Percentiles rank a stretch among this genome's conserved stretches.
These are phyloP conservation scores for Eutrema yunnanense DNA, from an alignment of 345 rosid species.

Conservation along the genomic window DNA sequence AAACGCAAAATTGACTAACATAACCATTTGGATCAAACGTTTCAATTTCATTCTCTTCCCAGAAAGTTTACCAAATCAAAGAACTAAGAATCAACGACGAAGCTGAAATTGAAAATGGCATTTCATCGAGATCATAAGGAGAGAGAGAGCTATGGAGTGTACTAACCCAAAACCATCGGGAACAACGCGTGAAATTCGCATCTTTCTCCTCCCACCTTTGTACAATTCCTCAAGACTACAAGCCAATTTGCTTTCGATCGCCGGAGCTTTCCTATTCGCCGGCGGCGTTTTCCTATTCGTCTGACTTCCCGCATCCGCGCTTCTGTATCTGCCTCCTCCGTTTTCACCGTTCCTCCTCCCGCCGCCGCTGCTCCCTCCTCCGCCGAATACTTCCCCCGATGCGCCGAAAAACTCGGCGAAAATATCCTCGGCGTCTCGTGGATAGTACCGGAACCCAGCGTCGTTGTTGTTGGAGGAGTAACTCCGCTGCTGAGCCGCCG, in stretches of 20 bases:
- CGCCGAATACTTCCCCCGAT: slow-evolving; percentile 21
- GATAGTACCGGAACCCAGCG: slow-evolving; percentile 43
- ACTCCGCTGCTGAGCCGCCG: slow-evolving; percentile 14
- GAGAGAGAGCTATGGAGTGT: neutral
- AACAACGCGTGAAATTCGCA: slow-evolving; percentile 71
- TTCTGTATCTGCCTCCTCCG: slow-evolving; percentile 15
- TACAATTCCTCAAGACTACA: slow-evolving; percentile 82
- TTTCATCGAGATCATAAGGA: neutral
- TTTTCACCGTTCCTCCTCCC: neutral
- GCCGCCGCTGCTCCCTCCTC: slow-evolving; percentile 3
- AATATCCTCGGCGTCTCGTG: slow-evolving; percentile 62
- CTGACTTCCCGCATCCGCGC: slow-evolving; percentile 33
- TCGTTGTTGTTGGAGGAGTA: neutral
- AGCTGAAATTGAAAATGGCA: neutral
- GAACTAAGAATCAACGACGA: neutral
- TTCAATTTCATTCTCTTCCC: neutral
- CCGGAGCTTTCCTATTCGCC: slow-evolving; percentile 46
- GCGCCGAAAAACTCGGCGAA: slow-evolving; percentile 65
- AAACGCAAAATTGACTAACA: neutral
- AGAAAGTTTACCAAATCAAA: neutral
- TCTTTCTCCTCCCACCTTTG: slow-evolving; percentile 68
- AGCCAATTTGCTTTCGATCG: slow-evolving; percentile 66
- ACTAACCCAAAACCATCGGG: slow-evolving; percentile 66
- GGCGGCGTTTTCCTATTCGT: slow-evolving; percentile 12
- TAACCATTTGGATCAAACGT: neutral